Conservation (phyloP, 2,329 filamentous ascomycete species). For the Aspergillus nomiae region DNA sequence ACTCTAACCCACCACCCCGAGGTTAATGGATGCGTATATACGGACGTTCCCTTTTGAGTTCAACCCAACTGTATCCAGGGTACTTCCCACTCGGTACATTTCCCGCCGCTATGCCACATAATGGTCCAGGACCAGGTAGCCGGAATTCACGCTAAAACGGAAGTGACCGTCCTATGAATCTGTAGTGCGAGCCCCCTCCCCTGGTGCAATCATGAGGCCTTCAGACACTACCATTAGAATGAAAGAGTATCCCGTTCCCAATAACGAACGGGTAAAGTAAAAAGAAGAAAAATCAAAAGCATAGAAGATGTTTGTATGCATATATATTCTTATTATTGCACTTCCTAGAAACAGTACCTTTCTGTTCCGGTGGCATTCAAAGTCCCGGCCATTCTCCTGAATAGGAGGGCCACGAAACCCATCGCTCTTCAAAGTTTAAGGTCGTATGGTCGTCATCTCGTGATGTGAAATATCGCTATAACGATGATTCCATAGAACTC, state of each 20-base stretch:
- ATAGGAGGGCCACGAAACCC: constrained; percentile 11
- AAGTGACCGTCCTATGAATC: not conserved
- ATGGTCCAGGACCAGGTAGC: not conserved
- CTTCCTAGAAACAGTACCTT: constrained; percentile 1
- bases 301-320: not conserved
- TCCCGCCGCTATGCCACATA: not conserved
- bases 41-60: not conserved
- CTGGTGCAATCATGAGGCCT: not conserved
- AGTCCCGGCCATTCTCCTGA: not conserved
- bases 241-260: not conserved
- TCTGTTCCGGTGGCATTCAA: constrained; percentile 1
- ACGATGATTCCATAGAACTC: constrained; percentile 16
- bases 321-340: not conserved
- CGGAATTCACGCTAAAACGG: not conserved
- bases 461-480: constrained; percentile 11
- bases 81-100: not conserved
- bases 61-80: not conserved
- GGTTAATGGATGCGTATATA: not conserved
- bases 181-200: not conserved
- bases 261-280: not conserved
- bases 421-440: constrained; percentile 16
- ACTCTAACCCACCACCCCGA: not conserved
- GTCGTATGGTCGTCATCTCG: constrained; percentile 20
- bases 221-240: not conserved
- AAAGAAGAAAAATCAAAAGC: not conserved